Evolutionary conservation across 441 rosid species (phyloP), one percentile per base, ranked within the genome.

Genomic region (Populus trichocarpa): DNA sequence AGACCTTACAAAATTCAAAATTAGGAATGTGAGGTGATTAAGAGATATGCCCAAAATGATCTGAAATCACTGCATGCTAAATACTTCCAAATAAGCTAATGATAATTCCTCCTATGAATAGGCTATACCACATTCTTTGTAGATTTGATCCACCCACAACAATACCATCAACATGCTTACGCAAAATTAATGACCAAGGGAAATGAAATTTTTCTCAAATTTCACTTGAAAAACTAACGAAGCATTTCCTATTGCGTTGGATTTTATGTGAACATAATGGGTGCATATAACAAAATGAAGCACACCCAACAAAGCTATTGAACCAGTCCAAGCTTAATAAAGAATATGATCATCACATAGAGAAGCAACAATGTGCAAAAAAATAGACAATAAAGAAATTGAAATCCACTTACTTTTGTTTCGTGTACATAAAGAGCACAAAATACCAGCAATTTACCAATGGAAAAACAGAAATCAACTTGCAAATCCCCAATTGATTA

Each of bases 1-100:
- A 94, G 92, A 83, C 99, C 99, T 94, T 78, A 16, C 22, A 73
- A 78, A 40, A 13, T 20, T 50, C 67, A 26, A 30, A 40, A 64
- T 18, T 28, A 14, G 8, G 1, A 7, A 77, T 46, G 4, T 14
- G 53, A 46, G 53, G 53, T 12, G 53, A 42, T 16, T 14, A n/a
- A 46, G 12, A 50, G n/a, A 76, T 36, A 59, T 30, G 35, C 8
- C 35, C 67, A 32, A 8, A 72, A 13, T 3, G 12, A 76, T 11
- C 46, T 40, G 46, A 40, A 40, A 40, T 40, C 14, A 40, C 46
- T 67, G 69, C 38, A 38, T 3, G 40, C 28, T 64, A 64, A 40
- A 8, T 13, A 53, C 71, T 22, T 8, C 70, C 13, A 3, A 68
- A 70, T 33, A 26, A 66, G 33, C 18, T 73, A 32, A 8, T 20